phyloP scores from a whole-genome alignment of 2,329 filamentous ascomycete genomes.

The Tolypocladium tundrense region DNA sequence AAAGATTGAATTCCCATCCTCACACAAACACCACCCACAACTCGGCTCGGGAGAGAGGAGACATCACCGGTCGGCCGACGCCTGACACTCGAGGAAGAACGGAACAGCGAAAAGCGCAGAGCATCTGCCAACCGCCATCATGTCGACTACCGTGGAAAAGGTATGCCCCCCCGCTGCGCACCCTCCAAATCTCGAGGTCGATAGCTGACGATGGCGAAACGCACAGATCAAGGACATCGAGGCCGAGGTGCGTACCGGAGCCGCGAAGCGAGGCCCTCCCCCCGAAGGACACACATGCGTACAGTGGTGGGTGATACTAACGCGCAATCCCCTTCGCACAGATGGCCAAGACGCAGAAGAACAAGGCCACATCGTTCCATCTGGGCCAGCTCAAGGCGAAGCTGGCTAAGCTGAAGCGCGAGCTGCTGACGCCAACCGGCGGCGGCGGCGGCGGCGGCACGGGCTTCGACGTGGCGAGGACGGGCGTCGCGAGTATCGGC shows the following conservation, averaged over 20 bases:
- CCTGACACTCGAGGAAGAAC: neutral
- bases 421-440: constrained; percentile 77
- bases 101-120: neutral
- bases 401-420: constrained; percentile 92
- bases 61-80: neutral
- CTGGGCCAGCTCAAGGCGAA: constrained; percentile 96
- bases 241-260: constrained; percentile 60
- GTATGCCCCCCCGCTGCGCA: constrained; percentile 32
- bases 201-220: neutral
- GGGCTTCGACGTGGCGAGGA: constrained; percentile 95
- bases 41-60: neutral
- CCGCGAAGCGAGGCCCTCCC: constrained; percentile 2
- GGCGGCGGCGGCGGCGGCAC: constrained; percentile 77
- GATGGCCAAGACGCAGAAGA: constrained; percentile 97
- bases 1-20: constrained; percentile 1
- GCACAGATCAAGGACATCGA: constrained; percentile 89
- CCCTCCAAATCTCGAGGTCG: neutral
- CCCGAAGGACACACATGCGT: neutral
- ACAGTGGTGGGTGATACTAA: neutral
- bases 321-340: constrained; percentile 20
- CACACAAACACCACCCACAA: constrained; percentile 2
- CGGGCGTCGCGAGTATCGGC: constrained; percentile 91
- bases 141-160: constrained; percentile 98
- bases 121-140: constrained; percentile 37
- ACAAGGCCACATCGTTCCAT: constrained; percentile 91